A percentile compares a stretch with the other conserved stretches of the same genome.
phyloP scores from a whole-genome alignment of 2,329 filamentous ascomycete genomes.

The Beauveria varroae region DNA sequence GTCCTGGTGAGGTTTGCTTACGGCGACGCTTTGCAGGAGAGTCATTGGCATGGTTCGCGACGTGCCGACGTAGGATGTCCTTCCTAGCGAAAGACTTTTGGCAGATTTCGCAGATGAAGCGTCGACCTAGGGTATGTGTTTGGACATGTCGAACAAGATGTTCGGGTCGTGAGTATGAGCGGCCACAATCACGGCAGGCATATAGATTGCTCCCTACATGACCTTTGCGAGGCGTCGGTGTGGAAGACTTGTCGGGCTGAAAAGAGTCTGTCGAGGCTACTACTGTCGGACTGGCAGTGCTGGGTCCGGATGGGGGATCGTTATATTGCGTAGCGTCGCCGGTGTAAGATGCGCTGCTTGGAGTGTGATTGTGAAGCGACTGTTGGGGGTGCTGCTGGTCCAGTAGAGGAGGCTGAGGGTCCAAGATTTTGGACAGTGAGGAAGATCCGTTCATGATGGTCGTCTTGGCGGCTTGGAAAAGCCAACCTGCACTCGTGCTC shows the following conservation, averaged over 20 bases:
- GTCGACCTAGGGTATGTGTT: constrained; percentile 42
- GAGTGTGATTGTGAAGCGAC: neutral
- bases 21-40: constrained; percentile 40
- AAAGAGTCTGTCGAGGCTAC: neutral
- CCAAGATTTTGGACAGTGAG: constrained; percentile 8
- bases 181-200: constrained; percentile 44
- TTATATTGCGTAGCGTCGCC: neutral
- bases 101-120: constrained; percentile 42
- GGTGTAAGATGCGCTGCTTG: neutral
- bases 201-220: constrained; percentile 27
- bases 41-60: constrained; percentile 43
- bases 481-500: neutral
- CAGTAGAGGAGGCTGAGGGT: constrained; percentile 5
- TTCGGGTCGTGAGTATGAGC: constrained; percentile 45
- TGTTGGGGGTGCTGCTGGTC: neutral
- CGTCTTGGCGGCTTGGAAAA: neutral
- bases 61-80: constrained; percentile 45
- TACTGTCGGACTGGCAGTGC: neutral
- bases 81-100: constrained; percentile 47
- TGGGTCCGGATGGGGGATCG: neutral
- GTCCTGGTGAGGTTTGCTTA: constrained; percentile 35
- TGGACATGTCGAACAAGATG: constrained; percentile 46
- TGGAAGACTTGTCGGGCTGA: neutral
- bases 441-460: constrained; percentile 7
- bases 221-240: constrained; percentile 19